A percentile compares a stretch with the other conserved stretches of the same genome.
phyloP scores from a whole-genome alignment of 139 green algal species.

The Monoraphidium neglectum region DNA sequence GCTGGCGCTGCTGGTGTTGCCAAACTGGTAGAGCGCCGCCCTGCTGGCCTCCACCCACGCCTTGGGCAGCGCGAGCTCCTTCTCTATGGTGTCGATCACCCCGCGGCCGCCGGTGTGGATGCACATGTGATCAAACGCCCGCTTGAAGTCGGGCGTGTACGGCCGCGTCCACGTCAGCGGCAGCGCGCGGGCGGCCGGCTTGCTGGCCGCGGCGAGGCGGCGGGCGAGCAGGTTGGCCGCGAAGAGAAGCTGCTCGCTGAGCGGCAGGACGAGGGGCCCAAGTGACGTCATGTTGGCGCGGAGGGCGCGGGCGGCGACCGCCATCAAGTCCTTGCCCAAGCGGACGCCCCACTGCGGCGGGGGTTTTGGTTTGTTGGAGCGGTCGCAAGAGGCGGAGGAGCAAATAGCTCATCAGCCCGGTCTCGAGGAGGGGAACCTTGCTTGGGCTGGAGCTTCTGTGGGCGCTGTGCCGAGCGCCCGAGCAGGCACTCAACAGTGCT shows the following conservation, averaged over 20 bases:
- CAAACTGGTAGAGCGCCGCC: constrained; percentile 37
- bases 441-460: no score
- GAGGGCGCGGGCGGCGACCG: constrained; percentile 57
- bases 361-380: no score
- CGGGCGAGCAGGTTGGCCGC: constrained; percentile 47
- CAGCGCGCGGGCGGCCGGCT: not conserved
- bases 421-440: no score
- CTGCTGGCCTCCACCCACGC: constrained; percentile 44
- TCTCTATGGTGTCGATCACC: constrained; percentile 70
- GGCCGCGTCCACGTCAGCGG: constrained; percentile 37
- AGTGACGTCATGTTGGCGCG: constrained; percentile 70
- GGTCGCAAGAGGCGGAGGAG: no score
- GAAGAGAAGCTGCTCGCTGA: constrained; percentile 63
- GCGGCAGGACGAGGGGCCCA: constrained; percentile 60
- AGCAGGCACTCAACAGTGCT: no score
- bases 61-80: constrained; percentile 53
- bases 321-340: constrained; percentile 69
- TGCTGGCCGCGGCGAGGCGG: constrained; percentile 24
- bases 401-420: no score
- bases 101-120: constrained; percentile 65
- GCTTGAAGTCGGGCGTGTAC: constrained; percentile 64
- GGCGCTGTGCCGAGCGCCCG: no score
- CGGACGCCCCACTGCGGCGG: constrained; percentile 52
- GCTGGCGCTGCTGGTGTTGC: constrained; percentile 41
- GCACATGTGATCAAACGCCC: constrained; percentile 68